Evolutionary conservation across 2,329 filamentous ascomycete species (phyloP).

Genomic region (Cyphellophora europaea): DNA sequence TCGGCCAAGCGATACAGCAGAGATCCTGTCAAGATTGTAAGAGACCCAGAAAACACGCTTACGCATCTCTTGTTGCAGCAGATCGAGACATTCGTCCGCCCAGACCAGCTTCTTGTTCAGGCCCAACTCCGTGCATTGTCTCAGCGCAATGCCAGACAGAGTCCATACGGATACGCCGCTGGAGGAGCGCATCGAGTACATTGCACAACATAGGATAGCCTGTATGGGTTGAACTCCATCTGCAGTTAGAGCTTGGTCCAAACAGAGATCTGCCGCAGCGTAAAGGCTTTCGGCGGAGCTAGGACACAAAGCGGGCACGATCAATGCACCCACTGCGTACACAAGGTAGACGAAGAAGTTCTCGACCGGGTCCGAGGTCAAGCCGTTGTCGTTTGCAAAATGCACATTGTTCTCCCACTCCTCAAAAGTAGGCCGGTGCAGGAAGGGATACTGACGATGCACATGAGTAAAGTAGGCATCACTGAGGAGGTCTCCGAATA

Average conservation of each 20-base stretch:
- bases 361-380: neutral
- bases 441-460: conserved; percentile 29
- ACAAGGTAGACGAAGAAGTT: conserved; percentile 2
- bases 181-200: conserved; percentile 19
- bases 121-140: conserved; percentile 21
- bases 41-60: conserved; percentile 36
- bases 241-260: conserved; percentile 8
- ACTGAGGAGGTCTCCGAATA: conserved; percentile 13
- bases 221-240: conserved; percentile 14
- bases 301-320: neutral
- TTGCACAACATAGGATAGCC: conserved; percentile 17
- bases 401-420: conserved; percentile 21
- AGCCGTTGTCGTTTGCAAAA: neutral
- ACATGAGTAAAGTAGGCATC: conserved; percentile 28
- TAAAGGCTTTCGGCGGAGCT: conserved; percentile 2
- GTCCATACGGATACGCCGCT: conserved; percentile 20
- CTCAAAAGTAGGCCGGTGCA: conserved; percentile 25
- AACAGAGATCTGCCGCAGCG: conserved; percentile 5
- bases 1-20: conserved; percentile 29
- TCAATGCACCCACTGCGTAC: conserved; percentile 4
- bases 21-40: conserved; percentile 33
- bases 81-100: conserved; percentile 10
- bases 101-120: conserved; percentile 13
- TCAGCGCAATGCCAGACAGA: conserved; percentile 20
- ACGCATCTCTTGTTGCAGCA: conserved; percentile 28